phyloP scores from a whole-genome alignment of 495 filamentous ascomycete species.

The Daldinia decipiens region DNA sequence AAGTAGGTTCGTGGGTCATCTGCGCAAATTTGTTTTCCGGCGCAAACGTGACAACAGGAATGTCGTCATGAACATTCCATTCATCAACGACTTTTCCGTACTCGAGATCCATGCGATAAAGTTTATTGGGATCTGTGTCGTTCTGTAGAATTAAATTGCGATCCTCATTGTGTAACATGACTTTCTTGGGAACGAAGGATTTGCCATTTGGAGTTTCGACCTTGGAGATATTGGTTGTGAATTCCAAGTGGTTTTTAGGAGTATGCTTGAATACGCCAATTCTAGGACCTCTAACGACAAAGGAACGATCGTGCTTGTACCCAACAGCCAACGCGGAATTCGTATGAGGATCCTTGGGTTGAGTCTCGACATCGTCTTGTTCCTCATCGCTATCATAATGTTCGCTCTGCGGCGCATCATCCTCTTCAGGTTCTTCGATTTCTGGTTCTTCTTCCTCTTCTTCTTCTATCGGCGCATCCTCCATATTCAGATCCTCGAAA shows the following conservation, averaged over 20 bases:
- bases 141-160: constrained; percentile 93
- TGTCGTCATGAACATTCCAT: constrained; percentile 99
- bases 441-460: constrained; percentile 74
- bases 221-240: constrained; percentile 97
- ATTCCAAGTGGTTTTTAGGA: constrained; percentile 89
- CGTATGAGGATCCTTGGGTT: constrained; percentile 80
- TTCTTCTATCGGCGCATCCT: constrained; percentile 71
- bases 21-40: constrained; percentile 98
- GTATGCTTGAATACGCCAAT: constrained; percentile 99
- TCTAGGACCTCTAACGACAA: constrained; percentile 95
- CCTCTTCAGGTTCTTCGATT: constrained; percentile 68
- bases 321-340: constrained; percentile 98
- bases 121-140: constrained; percentile 80
- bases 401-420: constrained; percentile 64
- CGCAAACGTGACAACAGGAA: constrained; percentile 86
- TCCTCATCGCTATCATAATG: constrained; percentile 94
- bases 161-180: constrained; percentile 97
- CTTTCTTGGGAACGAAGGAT: constrained; percentile 93
- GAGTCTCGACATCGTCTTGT: constrained; percentile 80
- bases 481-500: constrained; percentile 94
- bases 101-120: constrained; percentile 98
- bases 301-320: constrained; percentile 96
- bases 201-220: constrained; percentile 89
- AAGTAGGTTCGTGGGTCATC: constrained; percentile 94
- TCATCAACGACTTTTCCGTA: constrained; percentile 99